Evolutionary conservation across 1,284 basidiomycete species (phyloP).

Genomic region (Omphalotus olearius): DNA sequence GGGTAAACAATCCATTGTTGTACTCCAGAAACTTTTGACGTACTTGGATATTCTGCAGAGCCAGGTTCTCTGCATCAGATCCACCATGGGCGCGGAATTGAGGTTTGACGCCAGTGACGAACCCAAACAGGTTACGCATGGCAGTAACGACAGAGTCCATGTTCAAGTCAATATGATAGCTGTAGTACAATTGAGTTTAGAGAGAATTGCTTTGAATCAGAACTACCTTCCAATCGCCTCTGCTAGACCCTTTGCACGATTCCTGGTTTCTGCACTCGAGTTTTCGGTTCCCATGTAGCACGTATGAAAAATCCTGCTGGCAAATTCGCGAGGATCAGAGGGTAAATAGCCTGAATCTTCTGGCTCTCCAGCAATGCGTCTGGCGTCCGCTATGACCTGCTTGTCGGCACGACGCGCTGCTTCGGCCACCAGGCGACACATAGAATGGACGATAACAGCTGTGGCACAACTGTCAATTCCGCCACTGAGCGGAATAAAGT

Average conservation of each 20-base stretch:
- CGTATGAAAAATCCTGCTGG: constrained; percentile 88
- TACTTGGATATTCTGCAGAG: constrained; percentile 96
- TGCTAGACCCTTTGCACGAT: constrained; percentile 83
- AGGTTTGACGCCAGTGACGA: constrained; percentile 82
- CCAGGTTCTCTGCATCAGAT: constrained; percentile 85
- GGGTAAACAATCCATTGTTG: constrained; percentile 3
- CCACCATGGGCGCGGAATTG: constrained; percentile 90
- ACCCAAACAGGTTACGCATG: constrained; percentile 77
- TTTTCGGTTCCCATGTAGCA: constrained; percentile 99
- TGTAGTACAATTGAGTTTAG: constrained; percentile 24
- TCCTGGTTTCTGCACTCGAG: constrained; percentile 83
- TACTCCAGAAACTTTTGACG: constrained; percentile 6
- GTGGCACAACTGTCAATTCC: constrained; percentile 98
- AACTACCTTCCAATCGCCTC: constrained; percentile 83
- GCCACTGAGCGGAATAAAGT: constrained; percentile 94
- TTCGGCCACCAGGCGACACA: constrained; percentile 88
- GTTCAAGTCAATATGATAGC: constrained; percentile 93
- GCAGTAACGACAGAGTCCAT: constrained; percentile 92
- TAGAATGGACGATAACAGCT: constrained; percentile 91
- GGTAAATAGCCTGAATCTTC: constrained; percentile 82
- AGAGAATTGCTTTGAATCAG: not conserved
- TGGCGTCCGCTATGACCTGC: constrained; percentile 89
- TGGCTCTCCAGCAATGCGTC: constrained; percentile 83
- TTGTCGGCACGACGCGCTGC: constrained; percentile 71
- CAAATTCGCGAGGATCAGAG: constrained; percentile 83